Percentiles rank a stretch among this genome's conserved stretches.
Conservation (phyloP, 2,329 filamentous ascomycete species). For the Penicillium sp. region DNA sequence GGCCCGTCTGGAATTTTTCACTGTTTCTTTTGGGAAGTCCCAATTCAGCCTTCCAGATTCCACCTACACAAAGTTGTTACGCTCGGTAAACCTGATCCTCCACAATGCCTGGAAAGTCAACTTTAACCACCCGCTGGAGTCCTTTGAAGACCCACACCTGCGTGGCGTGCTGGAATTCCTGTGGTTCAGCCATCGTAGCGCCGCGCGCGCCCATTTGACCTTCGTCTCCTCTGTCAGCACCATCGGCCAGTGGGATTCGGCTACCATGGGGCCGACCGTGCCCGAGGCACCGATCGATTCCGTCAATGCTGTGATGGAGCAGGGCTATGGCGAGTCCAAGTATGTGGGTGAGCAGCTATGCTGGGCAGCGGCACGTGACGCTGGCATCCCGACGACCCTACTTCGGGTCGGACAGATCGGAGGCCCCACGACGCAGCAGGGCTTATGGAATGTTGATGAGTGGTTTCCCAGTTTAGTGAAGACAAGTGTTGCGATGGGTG, state of each 20-base stretch:
- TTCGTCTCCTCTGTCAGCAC: slow-evolving; percentile 34
- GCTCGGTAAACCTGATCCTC: slow-evolving; percentile 43
- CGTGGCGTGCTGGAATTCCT: slow-evolving; percentile 28
- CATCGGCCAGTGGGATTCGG: slow-evolving; percentile 21
- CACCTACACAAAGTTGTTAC: neutral
- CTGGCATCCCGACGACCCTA: slow-evolving; percentile 22
- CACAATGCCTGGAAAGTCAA: slow-evolving; percentile 66
- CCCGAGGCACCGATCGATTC: slow-evolving; percentile 22
- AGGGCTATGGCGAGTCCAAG: slow-evolving; percentile 31
- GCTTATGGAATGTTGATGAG: slow-evolving; percentile 58
- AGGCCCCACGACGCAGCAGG: slow-evolving; percentile 35
- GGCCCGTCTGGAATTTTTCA: neutral
- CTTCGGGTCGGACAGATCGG: slow-evolving; percentile 38
- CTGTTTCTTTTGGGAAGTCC: neutral
- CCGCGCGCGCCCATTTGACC: slow-evolving; percentile 20
- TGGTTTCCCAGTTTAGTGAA: slow-evolving; percentile 51
- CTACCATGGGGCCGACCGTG: slow-evolving; percentile 10
- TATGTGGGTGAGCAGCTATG: slow-evolving; percentile 7
- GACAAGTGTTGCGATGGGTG: too few species aligned
- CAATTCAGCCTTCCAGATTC: neutral
- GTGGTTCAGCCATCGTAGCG: slow-evolving; percentile 21
- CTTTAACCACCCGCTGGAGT: slow-evolving; percentile 56
- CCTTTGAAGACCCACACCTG: slow-evolving; percentile 43
- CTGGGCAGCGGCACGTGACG: neutral
- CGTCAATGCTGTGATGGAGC: slow-evolving; percentile 27